Percentiles rank a stretch among this genome's conserved stretches.
Evolutionary conservation across 2,329 filamentous ascomycete species (phyloP).

Genomic region (Mycosphaerelloides madeirae): DNA sequence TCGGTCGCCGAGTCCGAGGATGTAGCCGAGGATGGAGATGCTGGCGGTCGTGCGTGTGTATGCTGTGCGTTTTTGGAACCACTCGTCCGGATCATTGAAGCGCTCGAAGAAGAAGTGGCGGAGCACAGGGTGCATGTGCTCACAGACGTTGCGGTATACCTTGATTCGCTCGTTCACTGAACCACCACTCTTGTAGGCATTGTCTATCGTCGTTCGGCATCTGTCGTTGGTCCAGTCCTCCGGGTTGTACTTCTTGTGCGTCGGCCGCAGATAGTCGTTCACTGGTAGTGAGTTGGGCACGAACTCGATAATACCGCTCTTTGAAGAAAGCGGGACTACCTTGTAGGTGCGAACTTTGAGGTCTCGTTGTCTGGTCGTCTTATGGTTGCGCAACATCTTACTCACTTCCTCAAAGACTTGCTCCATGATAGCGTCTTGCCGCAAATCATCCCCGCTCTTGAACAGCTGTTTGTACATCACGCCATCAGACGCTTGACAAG

Average conservation of each 20-base stretch:
- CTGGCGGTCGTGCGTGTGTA: constrained; percentile 92
- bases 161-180: constrained; percentile 64
- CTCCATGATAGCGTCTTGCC: constrained; percentile 98
- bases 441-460: constrained; percentile 86
- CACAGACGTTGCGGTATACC: constrained; percentile 71
- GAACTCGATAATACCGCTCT: constrained; percentile 92
- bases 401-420: constrained; percentile 97
- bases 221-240: constrained; percentile 70
- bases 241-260: constrained; percentile 81
- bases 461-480: constrained; percentile 81
- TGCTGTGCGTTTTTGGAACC: constrained; percentile 83
- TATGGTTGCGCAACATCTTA: constrained; percentile 78
- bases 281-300: constrained; percentile 89
- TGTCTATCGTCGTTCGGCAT: constrained; percentile 74
- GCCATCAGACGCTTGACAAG: constrained; percentile 73
- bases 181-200: constrained; percentile 58
- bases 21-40: constrained; percentile 84
- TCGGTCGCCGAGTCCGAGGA: constrained; percentile 86
- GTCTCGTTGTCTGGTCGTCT: constrained; percentile 79
- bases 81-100: constrained; percentile 90
- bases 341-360: constrained; percentile 95
- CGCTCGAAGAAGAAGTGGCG: constrained; percentile 95
- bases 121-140: constrained; percentile 87
- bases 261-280: constrained; percentile 86
- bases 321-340: constrained; percentile 79